Evolutionary conservation across 805 yeast species (phyloP).

Genomic region (Dipodascopsis uninucleata): DNA sequence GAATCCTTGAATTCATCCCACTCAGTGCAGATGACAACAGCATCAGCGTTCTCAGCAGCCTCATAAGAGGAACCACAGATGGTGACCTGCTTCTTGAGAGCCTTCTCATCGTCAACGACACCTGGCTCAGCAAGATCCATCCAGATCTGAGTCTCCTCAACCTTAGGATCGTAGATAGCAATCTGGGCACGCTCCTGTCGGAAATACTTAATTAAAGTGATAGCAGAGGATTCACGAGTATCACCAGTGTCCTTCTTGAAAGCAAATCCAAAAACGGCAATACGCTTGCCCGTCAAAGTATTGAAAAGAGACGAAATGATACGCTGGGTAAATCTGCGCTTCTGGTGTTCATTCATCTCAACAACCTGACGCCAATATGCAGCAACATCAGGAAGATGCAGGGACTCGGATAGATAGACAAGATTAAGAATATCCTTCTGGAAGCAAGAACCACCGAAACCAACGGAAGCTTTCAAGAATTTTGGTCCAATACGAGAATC

Average conservation of each 20-base stretch:
- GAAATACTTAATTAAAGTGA: constrained; percentile 32
- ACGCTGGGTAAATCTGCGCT: constrained; percentile 33
- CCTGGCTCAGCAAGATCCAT: constrained; percentile 30
- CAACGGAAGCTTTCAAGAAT: constrained; percentile 35
- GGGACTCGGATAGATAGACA: constrained; percentile 33
- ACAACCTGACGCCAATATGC: constrained; percentile 34
- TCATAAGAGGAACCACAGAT: constrained; percentile 31
- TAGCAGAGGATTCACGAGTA: constrained; percentile 35
- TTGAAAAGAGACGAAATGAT: constrained; percentile 32
- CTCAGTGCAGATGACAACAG: constrained; percentile 34
- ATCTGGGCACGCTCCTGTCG: constrained; percentile 33
- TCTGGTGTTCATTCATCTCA: constrained; percentile 36
- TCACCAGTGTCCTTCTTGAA: constrained; percentile 37
- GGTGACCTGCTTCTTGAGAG: constrained; percentile 28
- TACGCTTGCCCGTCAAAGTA: constrained; percentile 33
- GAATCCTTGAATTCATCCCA: constrained; percentile 35
- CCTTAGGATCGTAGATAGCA: constrained; percentile 35
- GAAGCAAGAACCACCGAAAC: constrained; percentile 36
- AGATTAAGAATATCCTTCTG: constrained; percentile 35
- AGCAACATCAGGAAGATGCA: constrained; percentile 35
- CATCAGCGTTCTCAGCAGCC: constrained; percentile 33
- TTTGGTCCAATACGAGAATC: constrained; percentile 35
- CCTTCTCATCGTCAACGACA: constrained; percentile 22
- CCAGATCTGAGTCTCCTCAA: constrained; percentile 33
- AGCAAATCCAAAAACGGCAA: constrained; percentile 34